phyloP scores from a whole-genome alignment of 2,329 filamentous ascomycete species.

The Cladobotryum mycophilum region DNA sequence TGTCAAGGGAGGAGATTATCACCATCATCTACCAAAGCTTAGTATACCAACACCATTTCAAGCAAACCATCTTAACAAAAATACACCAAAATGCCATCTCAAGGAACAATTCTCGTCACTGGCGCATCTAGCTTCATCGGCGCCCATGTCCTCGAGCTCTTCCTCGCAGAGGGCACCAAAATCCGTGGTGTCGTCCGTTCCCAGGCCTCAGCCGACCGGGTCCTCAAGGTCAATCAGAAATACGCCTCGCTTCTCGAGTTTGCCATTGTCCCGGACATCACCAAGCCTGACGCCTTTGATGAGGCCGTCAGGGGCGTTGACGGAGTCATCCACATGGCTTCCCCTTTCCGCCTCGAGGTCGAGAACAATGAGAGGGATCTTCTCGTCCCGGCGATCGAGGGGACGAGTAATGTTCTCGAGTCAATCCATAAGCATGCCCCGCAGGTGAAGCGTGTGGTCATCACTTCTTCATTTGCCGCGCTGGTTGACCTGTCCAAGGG shows the following conservation, averaged over 20 bases:
- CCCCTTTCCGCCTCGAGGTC: constrained; percentile 15
- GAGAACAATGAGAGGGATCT: constrained; percentile 5
- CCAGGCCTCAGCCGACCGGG: constrained; percentile 5
- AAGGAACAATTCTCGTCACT: constrained; percentile 1
- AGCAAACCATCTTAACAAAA: no score
- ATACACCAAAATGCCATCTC: no score
- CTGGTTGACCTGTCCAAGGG: constrained; percentile 26
- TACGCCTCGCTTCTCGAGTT: constrained; percentile 1
- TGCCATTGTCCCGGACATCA: constrained; percentile 30
- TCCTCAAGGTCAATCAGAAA: neutral
- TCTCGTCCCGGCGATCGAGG: constrained; percentile 6
- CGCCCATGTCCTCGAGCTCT: constrained; percentile 6
- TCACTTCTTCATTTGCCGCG: constrained; percentile 41
- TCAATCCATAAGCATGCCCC: constrained; percentile 3
- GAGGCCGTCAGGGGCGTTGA: constrained; percentile 30
- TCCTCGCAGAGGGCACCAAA: constrained; percentile 3
- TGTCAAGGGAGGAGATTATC: no score
- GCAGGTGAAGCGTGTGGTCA: constrained; percentile 34
- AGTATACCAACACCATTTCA: no score
- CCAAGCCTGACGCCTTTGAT: constrained; percentile 30
- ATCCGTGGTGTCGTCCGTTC: constrained; percentile 5
- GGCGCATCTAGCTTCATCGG: constrained; percentile 4
- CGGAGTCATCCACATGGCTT: constrained; percentile 28
- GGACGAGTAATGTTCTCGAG: constrained; percentile 1
- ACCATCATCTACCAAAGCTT: no score